Percentiles rank a stretch among this genome's conserved stretches.
Evolutionary conservation across 192 early-diverging fungal species (phyloP).

Genomic region (Dispira simplex): DNA sequence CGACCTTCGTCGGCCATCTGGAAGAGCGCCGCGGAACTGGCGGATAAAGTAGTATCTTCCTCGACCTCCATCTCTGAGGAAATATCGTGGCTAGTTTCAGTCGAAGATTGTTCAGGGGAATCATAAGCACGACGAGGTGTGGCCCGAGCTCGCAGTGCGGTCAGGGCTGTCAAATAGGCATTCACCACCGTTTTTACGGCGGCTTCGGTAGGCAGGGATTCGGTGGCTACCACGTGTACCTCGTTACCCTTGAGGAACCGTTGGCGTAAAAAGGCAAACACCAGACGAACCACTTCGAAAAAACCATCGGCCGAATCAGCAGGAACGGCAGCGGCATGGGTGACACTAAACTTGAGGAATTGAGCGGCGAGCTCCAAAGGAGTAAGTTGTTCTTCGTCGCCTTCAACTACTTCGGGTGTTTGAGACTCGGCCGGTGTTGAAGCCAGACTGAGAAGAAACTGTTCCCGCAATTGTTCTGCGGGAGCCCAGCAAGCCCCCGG

Average conservation of each 20-base stretch:
- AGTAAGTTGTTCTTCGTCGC: slow-evolving; percentile 40
- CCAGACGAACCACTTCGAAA: slow-evolving; percentile 48
- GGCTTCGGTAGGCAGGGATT: slow-evolving; percentile 34
- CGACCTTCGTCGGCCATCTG: slow-evolving; percentile 38
- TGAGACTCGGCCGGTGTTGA: slow-evolving; percentile 17
- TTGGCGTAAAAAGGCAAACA: slow-evolving; percentile 59
- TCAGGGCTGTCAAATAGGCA: slow-evolving; percentile 64
- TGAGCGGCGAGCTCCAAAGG: slow-evolving; percentile 54
- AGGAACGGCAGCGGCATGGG: slow-evolving; percentile 17
- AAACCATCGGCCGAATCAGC: slow-evolving; percentile 32
- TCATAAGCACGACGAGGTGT: neutral
- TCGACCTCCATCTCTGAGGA: neutral
- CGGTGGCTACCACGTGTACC: slow-evolving; percentile 57
- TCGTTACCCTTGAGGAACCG: slow-evolving; percentile 66
- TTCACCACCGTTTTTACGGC: slow-evolving; percentile 42
- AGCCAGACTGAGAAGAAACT: slow-evolving; percentile 25
- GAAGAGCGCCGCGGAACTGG: slow-evolving; percentile 45
- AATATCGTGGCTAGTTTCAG: neutral
- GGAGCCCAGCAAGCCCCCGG: slow-evolving; percentile 75
- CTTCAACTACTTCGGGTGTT: slow-evolving; percentile 20
- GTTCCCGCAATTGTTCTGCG: slow-evolving; percentile 73
- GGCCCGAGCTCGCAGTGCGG: slow-evolving; percentile 31
- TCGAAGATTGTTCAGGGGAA: neutral
- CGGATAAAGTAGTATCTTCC: slow-evolving; percentile 14
- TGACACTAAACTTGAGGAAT: slow-evolving; percentile 50